phyloP scores from a whole-genome alignment of 164 flowering plant genomes.

The Euptelea pleiosperma region DNA sequence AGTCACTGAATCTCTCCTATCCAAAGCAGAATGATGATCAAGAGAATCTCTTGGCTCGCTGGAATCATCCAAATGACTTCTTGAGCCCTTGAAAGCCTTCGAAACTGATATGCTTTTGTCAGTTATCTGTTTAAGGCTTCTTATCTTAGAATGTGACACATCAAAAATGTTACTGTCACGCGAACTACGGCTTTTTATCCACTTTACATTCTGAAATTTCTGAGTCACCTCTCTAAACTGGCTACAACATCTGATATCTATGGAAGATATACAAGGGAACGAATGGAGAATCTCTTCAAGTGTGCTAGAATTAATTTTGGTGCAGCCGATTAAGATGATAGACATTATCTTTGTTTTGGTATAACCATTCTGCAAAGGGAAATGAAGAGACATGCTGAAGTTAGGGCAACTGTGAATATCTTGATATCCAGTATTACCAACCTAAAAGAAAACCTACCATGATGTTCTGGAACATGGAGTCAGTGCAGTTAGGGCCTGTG shows the following conservation, averaged over 20 bases:
- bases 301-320: constrained; percentile 47
- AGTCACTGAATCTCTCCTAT: constrained; percentile 57
- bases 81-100: constrained; percentile 29
- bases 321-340: constrained; percentile 67
- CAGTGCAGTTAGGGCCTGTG: constrained; percentile 62
- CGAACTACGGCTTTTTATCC: constrained; percentile 47
- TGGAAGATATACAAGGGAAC: constrained; percentile 49
- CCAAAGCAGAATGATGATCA: constrained; percentile 37
- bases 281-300: constrained; percentile 69
- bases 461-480: constrained; percentile 44
- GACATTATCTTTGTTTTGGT: constrained; percentile 58
- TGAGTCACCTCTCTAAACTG: constrained; percentile 59
- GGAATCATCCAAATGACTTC: constrained; percentile 52
- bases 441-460: constrained; percentile 48
- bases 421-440: not conserved
- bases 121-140: constrained; percentile 58
- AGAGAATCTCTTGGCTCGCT: constrained; percentile 51
- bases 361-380: constrained; percentile 71
- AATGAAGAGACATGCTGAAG: constrained; percentile 16
- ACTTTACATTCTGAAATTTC: constrained; percentile 55
- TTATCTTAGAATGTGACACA: constrained; percentile 43
- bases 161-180: constrained; percentile 22
- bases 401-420: constrained; percentile 3
- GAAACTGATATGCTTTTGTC: constrained; percentile 39
- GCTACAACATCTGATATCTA: constrained; percentile 82